Evolutionary conservation across 176 grass and related monocot species (phyloP), one percentile per base, ranked within the genome.

Genomic region (Puccinellia tenuiflora): DNA sequence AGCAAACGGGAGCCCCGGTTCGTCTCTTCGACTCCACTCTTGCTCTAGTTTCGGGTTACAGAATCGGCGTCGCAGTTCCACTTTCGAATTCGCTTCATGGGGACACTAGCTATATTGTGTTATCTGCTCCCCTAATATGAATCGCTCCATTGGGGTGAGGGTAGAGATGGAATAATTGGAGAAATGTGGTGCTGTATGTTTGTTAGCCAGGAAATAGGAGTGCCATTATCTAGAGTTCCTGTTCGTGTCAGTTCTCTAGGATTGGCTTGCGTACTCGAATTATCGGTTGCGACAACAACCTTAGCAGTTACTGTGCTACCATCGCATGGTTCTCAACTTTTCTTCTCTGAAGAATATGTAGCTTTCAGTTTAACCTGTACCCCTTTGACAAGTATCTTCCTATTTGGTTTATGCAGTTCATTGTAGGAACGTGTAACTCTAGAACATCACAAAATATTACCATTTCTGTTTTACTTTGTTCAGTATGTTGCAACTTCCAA

Each of bases 1-100:
- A 71, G 31, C 31, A 71, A 42, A 31, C 17, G 17, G 30, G 25
- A 75, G 38, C 56, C 56, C 34, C 29, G 85, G 70, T 86, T 81
- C 69, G 47, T 64, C 47, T 81, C 59, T 67, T 2, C 15, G 72
- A 67, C 7, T 54, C 14, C 18, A n/a, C n/a, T 68, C 21, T 16
- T 31, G 16, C 21, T 67, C 20, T 46, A 33, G 3, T 79, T 39
- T 72, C 30, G 18, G 6, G 15, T 55, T 1, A 10, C n/a, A 59
- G 42, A 50, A 21, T 66, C n/a, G 51, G 6, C 25, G 8, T 34
- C 48, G 48, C 25, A 54, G 17, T 68, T 78, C 26, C 14, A 11
- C 17, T 3, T 31, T 25, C 9, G 35, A 34, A 65, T 40, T 74
- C 20, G 9, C 1, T 30, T 45, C 18, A 20, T 29, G 43, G 11